Conservation (phyloP, 1,139 yeast genomes). For the Saccharomyces hybrid region DNA sequence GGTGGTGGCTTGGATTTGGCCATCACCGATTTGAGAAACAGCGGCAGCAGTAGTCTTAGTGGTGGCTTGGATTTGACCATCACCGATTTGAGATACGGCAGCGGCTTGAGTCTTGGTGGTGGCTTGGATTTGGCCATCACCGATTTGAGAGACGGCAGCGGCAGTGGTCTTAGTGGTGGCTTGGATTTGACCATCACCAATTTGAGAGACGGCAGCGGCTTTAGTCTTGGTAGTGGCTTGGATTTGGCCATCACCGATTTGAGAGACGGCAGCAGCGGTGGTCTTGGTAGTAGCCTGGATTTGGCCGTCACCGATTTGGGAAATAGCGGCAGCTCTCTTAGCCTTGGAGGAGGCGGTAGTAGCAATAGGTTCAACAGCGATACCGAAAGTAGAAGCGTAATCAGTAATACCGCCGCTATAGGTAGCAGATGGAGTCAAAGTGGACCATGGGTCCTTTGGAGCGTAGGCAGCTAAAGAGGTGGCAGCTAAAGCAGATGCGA, state of each 20-base stretch:
- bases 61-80: conserved; percentile 19
- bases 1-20: conserved; percentile 14
- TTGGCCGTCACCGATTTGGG: conserved; percentile 34
- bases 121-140: conserved; percentile 5
- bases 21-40: conserved; percentile 11
- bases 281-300: conserved; percentile 10
- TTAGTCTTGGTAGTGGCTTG: conserved; percentile 6
- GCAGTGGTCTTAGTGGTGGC: conserved; percentile 21
- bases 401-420: conserved; percentile 50
- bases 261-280: conserved; percentile 30
- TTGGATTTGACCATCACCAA: conserved; percentile 18
- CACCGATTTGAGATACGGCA: conserved; percentile 15
- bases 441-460: conserved; percentile 66
- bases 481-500: conserved; percentile 41
- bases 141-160: conserved; percentile 17
- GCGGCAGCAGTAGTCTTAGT: not conserved
- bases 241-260: conserved; percentile 5
- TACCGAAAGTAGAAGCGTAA: conserved; percentile 15
- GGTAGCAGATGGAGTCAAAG: conserved; percentile 56
- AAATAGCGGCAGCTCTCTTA: conserved; percentile 40
- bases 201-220: conserved; percentile 13
- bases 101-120: conserved; percentile 7
- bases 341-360: conserved; percentile 39
- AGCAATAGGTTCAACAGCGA: conserved; percentile 15
- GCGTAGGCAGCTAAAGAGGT: conserved; percentile 53